Conservation (phyloP, 2,329 filamentous ascomycete genomes). For the Penicillium italicum region DNA sequence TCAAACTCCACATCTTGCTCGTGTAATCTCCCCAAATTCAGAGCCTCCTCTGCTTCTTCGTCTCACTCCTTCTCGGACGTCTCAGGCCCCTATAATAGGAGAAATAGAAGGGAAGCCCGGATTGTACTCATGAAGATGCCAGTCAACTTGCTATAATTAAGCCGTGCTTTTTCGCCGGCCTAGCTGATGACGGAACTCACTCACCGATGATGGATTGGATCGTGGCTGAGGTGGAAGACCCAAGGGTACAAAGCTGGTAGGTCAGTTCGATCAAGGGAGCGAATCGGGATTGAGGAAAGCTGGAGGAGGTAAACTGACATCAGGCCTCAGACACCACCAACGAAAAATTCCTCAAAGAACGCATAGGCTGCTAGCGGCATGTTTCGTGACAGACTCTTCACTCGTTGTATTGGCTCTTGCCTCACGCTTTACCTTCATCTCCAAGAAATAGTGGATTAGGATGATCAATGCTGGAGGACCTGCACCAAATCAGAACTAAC, state of each 20-base stretch:
- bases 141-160: slow-evolving; percentile 44
- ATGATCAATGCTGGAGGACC: no score
- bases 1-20: slow-evolving; percentile 5
- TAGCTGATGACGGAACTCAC: slow-evolving; percentile 37
- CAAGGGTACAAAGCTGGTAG: slow-evolving; percentile 42
- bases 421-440: no score
- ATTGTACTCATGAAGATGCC: slow-evolving; percentile 30
- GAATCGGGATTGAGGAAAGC: slow-evolving; percentile 33
- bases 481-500: no score
- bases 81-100: slow-evolving; percentile 33
- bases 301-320: slow-evolving; percentile 39
- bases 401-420: no score
- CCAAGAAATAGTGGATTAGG: no score
- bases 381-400: no score
- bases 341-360: slow-evolving; percentile 39
- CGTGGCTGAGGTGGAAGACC: slow-evolving; percentile 42
- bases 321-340: slow-evolving; percentile 33
- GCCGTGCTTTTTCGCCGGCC: slow-evolving; percentile 30
- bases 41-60: slow-evolving; percentile 20
- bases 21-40: slow-evolving; percentile 18
- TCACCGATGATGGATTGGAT: slow-evolving; percentile 45
- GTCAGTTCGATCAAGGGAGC: slow-evolving; percentile 36
- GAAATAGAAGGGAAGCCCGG: slow-evolving; percentile 32
- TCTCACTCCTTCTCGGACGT: slow-evolving; percentile 8
- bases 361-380: slow-evolving; percentile 32